Evolutionary conservation across 2,329 filamentous ascomycete species (phyloP).

Genomic region (Nannizziopsis arthrosporioides): DNA sequence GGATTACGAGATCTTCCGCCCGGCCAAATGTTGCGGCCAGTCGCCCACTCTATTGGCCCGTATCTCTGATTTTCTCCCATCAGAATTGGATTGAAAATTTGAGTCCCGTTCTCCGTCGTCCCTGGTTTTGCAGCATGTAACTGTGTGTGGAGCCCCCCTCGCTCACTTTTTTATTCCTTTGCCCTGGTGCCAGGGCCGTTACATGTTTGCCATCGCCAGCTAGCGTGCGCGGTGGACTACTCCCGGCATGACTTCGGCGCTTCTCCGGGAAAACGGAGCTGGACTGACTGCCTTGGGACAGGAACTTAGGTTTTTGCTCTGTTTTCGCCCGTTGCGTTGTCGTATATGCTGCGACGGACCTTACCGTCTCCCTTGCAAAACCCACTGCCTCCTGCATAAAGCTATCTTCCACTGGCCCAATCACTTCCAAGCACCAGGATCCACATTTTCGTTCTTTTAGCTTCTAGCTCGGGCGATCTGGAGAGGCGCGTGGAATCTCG

Average conservation of each 20-base stretch:
- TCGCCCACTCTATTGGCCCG: no score
- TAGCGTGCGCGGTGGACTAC: no score
- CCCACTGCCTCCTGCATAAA: slow-evolving; percentile 2
- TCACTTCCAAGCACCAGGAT: neutral
- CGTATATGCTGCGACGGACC: slow-evolving; percentile 6
- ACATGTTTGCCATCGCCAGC: no score
- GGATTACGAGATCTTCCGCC: slow-evolving; percentile 6
- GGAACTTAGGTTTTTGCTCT: neutral
- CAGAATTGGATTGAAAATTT: neutral
- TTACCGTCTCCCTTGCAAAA: slow-evolving; percentile 1
- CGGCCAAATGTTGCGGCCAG: neutral
- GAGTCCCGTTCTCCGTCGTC: neutral
- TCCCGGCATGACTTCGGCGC: no score
- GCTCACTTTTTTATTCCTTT: slow-evolving; percentile 1
- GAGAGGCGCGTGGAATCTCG: slow-evolving; percentile 5
- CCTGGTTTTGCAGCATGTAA: slow-evolving; percentile 6
- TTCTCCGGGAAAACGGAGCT: neutral
- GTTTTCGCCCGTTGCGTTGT: neutral
- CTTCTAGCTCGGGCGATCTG: slow-evolving; percentile 8
- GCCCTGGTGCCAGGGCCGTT: neutral
- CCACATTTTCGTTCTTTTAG: slow-evolving; percentile 8
- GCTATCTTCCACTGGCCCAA: slow-evolving; percentile 3
- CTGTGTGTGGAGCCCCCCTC: slow-evolving; percentile 3
- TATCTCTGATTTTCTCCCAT: slow-evolving; percentile 2
- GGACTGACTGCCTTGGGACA: neutral